Evolutionary conservation across 2,329 filamentous ascomycete species (phyloP).

Genomic region (Sclerotinia glacialis): DNA sequence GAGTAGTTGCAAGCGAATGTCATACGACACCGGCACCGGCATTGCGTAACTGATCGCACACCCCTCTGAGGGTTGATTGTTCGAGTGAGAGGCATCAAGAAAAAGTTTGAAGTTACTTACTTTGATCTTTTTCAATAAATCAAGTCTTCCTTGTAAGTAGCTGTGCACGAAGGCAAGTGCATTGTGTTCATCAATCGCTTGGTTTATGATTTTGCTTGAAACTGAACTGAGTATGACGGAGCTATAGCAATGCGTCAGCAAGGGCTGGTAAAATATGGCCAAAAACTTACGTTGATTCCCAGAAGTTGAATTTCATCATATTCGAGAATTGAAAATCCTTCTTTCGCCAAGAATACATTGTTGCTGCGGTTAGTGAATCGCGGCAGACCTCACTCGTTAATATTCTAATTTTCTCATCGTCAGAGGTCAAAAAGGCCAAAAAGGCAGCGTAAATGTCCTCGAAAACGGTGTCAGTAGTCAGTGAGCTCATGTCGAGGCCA

Average conservation of each 20-base stretch:
- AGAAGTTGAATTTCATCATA: conserved; percentile 37
- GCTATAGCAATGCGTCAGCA: conserved; percentile 25
- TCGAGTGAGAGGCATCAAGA: neutral
- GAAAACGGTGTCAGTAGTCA: conserved; percentile 41
- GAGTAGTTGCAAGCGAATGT: conserved; percentile 14
- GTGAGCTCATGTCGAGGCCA: conserved; percentile 41
- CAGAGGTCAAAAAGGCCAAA: conserved; percentile 35
- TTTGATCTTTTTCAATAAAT: conserved; percentile 46
- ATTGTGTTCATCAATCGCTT: conserved; percentile 31
- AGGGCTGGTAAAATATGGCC: neutral
- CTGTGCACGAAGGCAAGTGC: conserved; percentile 46
- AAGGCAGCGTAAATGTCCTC: conserved; percentile 37
- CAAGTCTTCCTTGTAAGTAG: conserved; percentile 55
- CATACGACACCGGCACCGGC: neutral
- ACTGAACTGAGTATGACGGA: conserved; percentile 36
- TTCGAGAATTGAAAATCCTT: conserved; percentile 27
- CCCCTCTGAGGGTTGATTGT: neutral
- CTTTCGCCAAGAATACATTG: conserved; percentile 31
- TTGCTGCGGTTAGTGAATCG: conserved; percentile 35
- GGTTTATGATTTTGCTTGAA: conserved; percentile 34
- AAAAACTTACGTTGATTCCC: conserved; percentile 40
- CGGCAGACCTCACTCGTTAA: conserved; percentile 36
- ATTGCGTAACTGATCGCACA: neutral
- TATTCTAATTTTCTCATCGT: conserved; percentile 38
- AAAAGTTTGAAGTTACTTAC: conserved; percentile 28